These are phyloP conservation scores for Ganoderma boninense DNA, from an alignment of 1,284 basidiomycete genomes.

Conservation along the genomic window DNA sequence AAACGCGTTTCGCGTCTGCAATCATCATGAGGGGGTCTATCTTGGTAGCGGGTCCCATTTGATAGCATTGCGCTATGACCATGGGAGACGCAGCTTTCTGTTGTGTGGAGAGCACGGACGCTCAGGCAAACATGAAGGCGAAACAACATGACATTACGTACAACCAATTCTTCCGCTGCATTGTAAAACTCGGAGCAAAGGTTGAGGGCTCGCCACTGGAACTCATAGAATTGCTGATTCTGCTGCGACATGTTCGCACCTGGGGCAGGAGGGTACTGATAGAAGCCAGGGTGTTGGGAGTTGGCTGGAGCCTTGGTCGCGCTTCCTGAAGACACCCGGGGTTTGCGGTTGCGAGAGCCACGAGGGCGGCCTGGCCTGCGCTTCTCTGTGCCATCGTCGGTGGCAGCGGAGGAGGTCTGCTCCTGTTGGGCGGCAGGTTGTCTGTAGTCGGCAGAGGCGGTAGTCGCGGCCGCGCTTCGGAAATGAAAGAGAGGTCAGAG, in stretches of 20 bases:
- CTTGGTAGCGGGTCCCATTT: constrained; percentile 70
- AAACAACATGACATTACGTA: constrained; percentile 49
- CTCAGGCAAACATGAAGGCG: constrained; percentile 17
- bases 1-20: constrained; percentile 77
- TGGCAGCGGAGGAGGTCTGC: constrained; percentile 24
- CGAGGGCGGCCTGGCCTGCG: constrained; percentile 76
- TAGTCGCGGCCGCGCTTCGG: constrained; percentile 31
- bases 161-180: constrained; percentile 82
- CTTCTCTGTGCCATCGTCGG: constrained; percentile 52
- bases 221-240: constrained; percentile 83
- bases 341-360: constrained; percentile 77
- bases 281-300: constrained; percentile 54
- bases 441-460: constrained; percentile 30
- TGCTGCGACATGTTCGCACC: constrained; percentile 58
- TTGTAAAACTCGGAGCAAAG: constrained; percentile 85
- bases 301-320: constrained; percentile 46
- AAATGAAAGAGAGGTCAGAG: constrained; percentile 26
- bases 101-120: constrained; percentile 13
- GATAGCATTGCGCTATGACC: constrained; percentile 82
- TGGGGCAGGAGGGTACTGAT: constrained; percentile 44
- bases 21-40: constrained; percentile 78
- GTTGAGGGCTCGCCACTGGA: constrained; percentile 84
- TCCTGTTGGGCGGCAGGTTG: constrained; percentile 30
- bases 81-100: constrained; percentile 78
- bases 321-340: constrained; percentile 44